Base-by-base conservation (phyloP, 139 green algal species). In the Picochlorum sp. region DNA sequence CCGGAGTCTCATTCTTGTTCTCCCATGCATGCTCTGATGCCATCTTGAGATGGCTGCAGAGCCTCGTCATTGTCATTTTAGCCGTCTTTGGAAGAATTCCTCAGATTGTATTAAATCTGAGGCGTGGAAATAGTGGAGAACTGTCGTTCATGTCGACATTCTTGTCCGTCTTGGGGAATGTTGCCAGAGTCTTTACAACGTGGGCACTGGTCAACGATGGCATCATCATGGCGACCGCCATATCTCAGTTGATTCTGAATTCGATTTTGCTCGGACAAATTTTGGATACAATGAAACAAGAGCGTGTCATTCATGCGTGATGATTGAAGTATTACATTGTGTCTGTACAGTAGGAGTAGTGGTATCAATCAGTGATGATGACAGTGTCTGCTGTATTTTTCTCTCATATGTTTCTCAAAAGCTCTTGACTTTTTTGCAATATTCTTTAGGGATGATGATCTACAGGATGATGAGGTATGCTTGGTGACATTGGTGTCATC, bases 81-180 rank as follows among this genome's bases (percentile, higher is more conserved):
- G 38, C n/a, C 1, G 30, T 86, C 20, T 72, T 72, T 28, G 74
- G 61, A 7, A 55, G 82, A 10, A n/a, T 92, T 26, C 84, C 84
- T 3, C 85, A 94, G 62, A 90, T 94, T 55, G 49, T 81, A 50
- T 68, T 94, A 18, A 94, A 94, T 69, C 18, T 74, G 8, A 54
- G 63, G 63, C 66, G 83, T 1, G 87, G 87, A 37, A 78, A 90
- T 65, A 75, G 79, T n/a, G 87, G 85, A 0, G 73, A 92, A 76
- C 73, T 94, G 57, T 84, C 75, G 7, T 50, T 82, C 11, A 65
- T 75, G 3, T 87, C 83, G 0, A 86, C 77, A 61, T 28, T 61
- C 7, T 75, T 94, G 30, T 90, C 88, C 51, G 70, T 92, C 10
- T 60, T 63, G 9, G 87, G 87, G 47, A 88, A 86, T 58, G n/a